Evolutionary conservation across 257 asterid genomes (phyloP).

Genomic region (Eustoma russellianum): DNA sequence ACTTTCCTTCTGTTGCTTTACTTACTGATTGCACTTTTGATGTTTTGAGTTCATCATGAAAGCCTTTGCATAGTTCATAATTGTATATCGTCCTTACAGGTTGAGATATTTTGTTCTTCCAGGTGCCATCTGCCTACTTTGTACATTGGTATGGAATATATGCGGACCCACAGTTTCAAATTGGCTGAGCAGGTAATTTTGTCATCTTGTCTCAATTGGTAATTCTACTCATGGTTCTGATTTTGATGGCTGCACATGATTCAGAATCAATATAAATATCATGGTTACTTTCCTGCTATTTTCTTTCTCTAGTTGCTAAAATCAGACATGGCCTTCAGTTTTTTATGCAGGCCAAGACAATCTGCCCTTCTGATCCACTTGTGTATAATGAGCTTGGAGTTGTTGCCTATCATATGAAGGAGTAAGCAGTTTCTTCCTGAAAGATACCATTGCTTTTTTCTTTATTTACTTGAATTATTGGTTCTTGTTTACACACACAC

Average conservation of each 20-base stretch:
- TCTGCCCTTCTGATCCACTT: constrained; percentile 94
- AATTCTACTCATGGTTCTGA: constrained; percentile 10
- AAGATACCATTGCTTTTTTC: too few relatives aligned
- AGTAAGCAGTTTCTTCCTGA: constrained; percentile 47
- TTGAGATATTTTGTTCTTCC: constrained; percentile 32
- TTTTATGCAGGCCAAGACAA: constrained; percentile 84
- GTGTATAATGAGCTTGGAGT: constrained; percentile 97
- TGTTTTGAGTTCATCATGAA: constrained; percentile 4
- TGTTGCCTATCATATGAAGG: constrained; percentile 96
- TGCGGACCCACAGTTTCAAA: constrained; percentile 97
- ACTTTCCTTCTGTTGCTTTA: too few relatives aligned
- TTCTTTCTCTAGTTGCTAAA: neutral
- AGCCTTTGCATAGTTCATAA: constrained; percentile 15
- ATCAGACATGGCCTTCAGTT: constrained; percentile 38
- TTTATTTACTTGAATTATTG: too few relatives aligned
- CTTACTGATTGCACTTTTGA: too few relatives aligned
- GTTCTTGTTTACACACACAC: too few relatives aligned
- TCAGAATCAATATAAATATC: neutral
- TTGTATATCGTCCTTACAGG: constrained; percentile 15
- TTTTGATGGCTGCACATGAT: neutral
- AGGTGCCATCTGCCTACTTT: constrained; percentile 95
- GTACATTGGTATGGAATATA: constrained; percentile 97
- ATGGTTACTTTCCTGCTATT: neutral
- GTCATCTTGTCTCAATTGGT: constrained; percentile 10
- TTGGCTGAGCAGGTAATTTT: constrained; percentile 86